Conservation (phyloP, 345 rosid genomes). For the Citrus trifoliata region DNA sequence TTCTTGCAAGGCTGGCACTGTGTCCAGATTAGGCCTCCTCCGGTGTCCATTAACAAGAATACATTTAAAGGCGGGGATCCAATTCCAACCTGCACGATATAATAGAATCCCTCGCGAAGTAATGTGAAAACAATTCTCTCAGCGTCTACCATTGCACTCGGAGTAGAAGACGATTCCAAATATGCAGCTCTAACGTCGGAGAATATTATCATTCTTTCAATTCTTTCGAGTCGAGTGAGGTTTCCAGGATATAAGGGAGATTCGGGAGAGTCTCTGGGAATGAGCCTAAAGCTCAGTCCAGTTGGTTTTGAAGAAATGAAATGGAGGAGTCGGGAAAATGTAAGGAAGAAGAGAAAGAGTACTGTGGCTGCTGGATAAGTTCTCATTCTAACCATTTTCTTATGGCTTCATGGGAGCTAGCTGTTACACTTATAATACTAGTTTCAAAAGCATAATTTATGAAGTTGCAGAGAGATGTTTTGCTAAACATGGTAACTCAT, state of each 20-base stretch:
- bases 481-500: too few species aligned
- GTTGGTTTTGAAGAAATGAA: not conserved
- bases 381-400: not conserved
- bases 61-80: not conserved
- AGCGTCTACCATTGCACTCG: too few species aligned
- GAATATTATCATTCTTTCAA: not conserved
- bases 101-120: too few species aligned
- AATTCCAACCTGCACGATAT: too few species aligned
- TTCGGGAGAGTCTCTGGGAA: not conserved
- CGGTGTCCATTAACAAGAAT: not conserved
- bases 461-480: too few species aligned
- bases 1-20: slow-evolving; percentile 24
- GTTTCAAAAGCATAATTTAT: too few species aligned
- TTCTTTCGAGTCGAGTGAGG: not conserved
- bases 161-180: not conserved
- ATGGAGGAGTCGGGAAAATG: not conserved
- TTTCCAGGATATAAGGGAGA: not conserved
- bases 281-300: not conserved
- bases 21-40: slow-evolving; percentile 18
- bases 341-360: not conserved
- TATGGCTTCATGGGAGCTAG: too few species aligned
- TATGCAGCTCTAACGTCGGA: not conserved
- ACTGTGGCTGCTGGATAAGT: not conserved
- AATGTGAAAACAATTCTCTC: too few species aligned
- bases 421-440: too few species aligned